Evolutionary conservation across 2,329 filamentous ascomycete genomes (phyloP).

Genomic region (Plectosphaerella sp.): DNA sequence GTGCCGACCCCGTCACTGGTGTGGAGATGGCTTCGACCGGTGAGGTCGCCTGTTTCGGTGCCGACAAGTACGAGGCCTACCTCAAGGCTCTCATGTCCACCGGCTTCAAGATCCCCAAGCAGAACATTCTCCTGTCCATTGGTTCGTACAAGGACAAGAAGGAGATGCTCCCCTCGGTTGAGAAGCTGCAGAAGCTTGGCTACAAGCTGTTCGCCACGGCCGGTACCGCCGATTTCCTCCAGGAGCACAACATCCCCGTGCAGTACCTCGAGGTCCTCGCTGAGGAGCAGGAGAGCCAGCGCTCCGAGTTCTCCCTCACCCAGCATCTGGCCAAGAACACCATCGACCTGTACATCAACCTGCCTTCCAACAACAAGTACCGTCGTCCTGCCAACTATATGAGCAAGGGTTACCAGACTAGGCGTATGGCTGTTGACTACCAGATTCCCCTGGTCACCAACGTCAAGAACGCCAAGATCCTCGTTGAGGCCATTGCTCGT

Average conservation of each 20-base stretch:
- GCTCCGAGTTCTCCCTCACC: conserved; percentile 93
- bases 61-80: conserved; percentile 96
- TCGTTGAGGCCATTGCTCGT: conserved; percentile 89
- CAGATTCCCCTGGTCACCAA: conserved; percentile 97
- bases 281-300: conserved; percentile 75
- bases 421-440: conserved; percentile 96
- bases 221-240: conserved; percentile 93
- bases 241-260: conserved; percentile 85
- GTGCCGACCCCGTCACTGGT: conserved; percentile 91
- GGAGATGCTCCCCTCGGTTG: conserved; percentile 90
- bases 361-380: conserved; percentile 98
- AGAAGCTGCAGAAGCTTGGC: conserved; percentile 83
- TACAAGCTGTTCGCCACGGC: conserved; percentile 96
- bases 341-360: conserved; percentile 97
- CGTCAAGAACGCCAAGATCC: conserved; percentile 97
- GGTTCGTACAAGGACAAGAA: conserved; percentile 97
- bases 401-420: conserved; percentile 93
- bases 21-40: conserved; percentile 99
- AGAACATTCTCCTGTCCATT: conserved; percentile 92
- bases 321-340: conserved; percentile 97
- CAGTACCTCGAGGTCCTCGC: conserved; percentile 89
- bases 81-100: conserved; percentile 94
- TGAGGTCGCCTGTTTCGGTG: conserved; percentile 94
- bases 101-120: conserved; percentile 92
- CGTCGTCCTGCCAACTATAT: conserved; percentile 96